Base-by-base conservation (phyloP, 305 asterid species). In the Fraxinus xanthoxyloides region DNA sequence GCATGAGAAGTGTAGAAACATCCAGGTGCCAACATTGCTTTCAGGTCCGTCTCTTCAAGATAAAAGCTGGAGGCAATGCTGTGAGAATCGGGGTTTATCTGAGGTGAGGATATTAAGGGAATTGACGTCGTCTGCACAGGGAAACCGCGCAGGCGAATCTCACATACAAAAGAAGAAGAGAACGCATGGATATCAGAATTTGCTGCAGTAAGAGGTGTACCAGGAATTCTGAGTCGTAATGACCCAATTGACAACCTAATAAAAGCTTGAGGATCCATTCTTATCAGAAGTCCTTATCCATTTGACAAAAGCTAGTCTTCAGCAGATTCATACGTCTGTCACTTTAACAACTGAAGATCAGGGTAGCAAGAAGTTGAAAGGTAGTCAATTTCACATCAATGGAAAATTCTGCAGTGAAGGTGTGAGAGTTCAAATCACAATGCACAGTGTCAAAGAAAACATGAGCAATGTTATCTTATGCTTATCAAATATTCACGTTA, bases 101-200 rank as follows among this genome's bases (percentile, higher is more conserved):
- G 97, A 35, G 98, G 93, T 59, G 97, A 92, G 73, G 97, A 88
- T 76, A 95, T 51, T 43, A 90, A 90, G 73, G 97, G 98, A 78
- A 93, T 81, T 51, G 92, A 75, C 51, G 95, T 85, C 38, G 94
- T 95, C 89, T 95, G 98, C 73, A 93, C 97, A 70, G 98, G 98
- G 86, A 95, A 95, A 84, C 98, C 98, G 43, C 95, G 98, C 67
- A 95, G 93, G 51, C 97, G 98, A 76, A 95, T 92, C 89, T 95
- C 97, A 82, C 98, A 92, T 32, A 84, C 83, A 79, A 93, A 95
- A 36, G 98, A 91, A 79, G 97, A 88, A 84, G 96, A 83, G 75
- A 92, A 73, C 28, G 90, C 87, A 35, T 83, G 88, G 77, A 87
- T 82, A 82, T 92, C 91, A 26, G 95, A 83, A 87, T 89, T 91